Evolutionary conservation across 495 filamentous ascomycete genomes (phyloP), one percentile per base, ranked within the genome.

Genomic region (Lentithecium fluviatile): DNA sequence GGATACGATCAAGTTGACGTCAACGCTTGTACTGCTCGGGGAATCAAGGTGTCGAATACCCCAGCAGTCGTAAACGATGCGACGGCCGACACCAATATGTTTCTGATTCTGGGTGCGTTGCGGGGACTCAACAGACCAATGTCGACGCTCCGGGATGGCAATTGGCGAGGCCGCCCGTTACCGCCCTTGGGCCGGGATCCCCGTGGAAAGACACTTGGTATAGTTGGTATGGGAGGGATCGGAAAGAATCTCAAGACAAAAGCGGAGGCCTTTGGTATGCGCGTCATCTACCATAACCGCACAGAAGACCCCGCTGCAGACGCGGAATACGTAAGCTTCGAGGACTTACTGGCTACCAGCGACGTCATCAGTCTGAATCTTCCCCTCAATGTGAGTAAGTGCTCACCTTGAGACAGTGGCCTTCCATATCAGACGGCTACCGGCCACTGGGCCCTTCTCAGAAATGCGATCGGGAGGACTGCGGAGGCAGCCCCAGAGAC

Each of bases 1-100:
- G 89, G 89, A 2, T 94, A 94, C 70, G 89, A 94, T 65, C 88
- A 90, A 57, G 82, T 94, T 26, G 87, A 92, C 65, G 77, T 90
- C 24, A 65, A 80, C 6, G 84, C 82, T n/a, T 91, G 88, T 71
- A 80, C 85, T 13, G 73, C 78, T 29, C 76, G 80, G 15, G 68
- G 29, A 71, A 82, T 96, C 57, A 79, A 75, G 19, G 86, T 95
- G 36, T 89, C 87, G 48, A 93, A 96, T 71, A 83, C 85, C n/a
- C 91, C 89, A 50, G 85, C 82, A 0, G 86, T 87, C 17, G 88
- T 91, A 37, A 83, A 93, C 66, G 88, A 91, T 65, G 84, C 90
- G 21, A 93, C 89, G 0, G 89, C 90, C 32, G 90, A 93, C 69
- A 78, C 83, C 19, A 86, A 80, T 66, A 80, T 94, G 67, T 94